phyloP scores from a whole-genome alignment of 768 basidiomycete species.

The Infundibulicybe gibba region DNA sequence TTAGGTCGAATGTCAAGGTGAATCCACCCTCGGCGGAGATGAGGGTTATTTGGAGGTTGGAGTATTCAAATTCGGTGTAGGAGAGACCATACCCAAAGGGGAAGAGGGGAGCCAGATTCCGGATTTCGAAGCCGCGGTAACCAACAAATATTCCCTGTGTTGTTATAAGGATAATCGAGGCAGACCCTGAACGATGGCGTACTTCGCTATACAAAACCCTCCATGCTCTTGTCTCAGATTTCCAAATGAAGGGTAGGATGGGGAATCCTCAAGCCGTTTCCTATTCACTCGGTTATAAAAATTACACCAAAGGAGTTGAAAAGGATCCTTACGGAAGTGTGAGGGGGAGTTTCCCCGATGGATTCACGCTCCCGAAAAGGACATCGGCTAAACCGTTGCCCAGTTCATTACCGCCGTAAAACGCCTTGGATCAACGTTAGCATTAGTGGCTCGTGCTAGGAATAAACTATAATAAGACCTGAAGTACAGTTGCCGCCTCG shows the following conservation, averaged over 20 bases:
- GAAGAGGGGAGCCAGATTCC: slow-evolving; percentile 41
- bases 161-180: not conserved
- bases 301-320: not conserved
- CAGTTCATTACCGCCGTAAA: slow-evolving; percentile 52
- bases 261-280: slow-evolving; percentile 48
- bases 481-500: slow-evolving; percentile 30
- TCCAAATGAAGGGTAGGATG: slow-evolving; percentile 43
- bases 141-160: slow-evolving; percentile 46
- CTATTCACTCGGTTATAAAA: slow-evolving; percentile 17
- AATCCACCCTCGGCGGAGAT: slow-evolving; percentile 31
- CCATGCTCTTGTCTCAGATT: slow-evolving; percentile 37
- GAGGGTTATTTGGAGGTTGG: slow-evolving; percentile 29
- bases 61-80: slow-evolving; percentile 56
- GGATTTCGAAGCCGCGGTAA: slow-evolving; percentile 48
- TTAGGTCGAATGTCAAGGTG: slow-evolving; percentile 38
- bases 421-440: slow-evolving; percentile 27
- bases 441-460: not conserved
- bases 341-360: slow-evolving; percentile 52
- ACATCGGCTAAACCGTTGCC: slow-evolving; percentile 58
- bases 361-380: slow-evolving; percentile 57
- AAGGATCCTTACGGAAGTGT: slow-evolving; percentile 42
- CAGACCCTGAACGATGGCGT: slow-evolving; percentile 14
- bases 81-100: slow-evolving; percentile 59
- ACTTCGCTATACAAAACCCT: slow-evolving; percentile 47
- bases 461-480: slow-evolving; percentile 23